Conservation (phyloP, 2,329 filamentous ascomycete genomes). For the Dothideomycetes sp. region DNA sequence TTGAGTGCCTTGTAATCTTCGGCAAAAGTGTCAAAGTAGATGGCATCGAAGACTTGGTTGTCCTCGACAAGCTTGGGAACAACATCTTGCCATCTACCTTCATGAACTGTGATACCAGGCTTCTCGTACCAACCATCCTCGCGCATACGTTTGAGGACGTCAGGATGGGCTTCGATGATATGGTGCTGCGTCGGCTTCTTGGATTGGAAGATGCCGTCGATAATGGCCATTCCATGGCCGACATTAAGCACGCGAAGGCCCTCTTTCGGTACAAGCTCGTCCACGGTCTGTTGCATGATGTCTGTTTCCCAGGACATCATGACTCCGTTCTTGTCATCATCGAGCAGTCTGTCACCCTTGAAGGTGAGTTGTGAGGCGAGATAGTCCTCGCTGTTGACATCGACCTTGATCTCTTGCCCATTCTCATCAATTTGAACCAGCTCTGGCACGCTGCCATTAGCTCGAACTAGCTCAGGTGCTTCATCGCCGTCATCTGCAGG, state of each 20-base stretch:
- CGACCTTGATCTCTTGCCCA: slow-evolving; percentile 13
- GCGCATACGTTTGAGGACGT: slow-evolving; percentile 33
- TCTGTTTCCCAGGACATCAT: slow-evolving; percentile 45
- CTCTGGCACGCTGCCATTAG: slow-evolving; percentile 15
- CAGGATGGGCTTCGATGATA: slow-evolving; percentile 42
- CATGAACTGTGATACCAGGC: slow-evolving; percentile 36
- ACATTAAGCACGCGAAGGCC: slow-evolving; percentile 38
- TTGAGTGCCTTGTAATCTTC: slow-evolving; percentile 83
- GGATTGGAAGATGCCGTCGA: slow-evolving; percentile 35
- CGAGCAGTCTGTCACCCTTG: slow-evolving; percentile 34
- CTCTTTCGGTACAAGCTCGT: slow-evolving; percentile 26
- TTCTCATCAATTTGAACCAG: slow-evolving; percentile 17
- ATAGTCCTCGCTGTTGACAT: slow-evolving; percentile 36
- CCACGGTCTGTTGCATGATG: slow-evolving; percentile 36
- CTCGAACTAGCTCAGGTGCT: slow-evolving; percentile 9
- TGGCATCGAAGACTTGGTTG: slow-evolving; percentile 33
- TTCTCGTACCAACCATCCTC: slow-evolving; percentile 38
- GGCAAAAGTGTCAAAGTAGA: slow-evolving; percentile 97
- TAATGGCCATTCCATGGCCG: slow-evolving; percentile 41
- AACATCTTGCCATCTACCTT: slow-evolving; percentile 39
- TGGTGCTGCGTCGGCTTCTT: slow-evolving; percentile 34
- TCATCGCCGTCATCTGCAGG: slow-evolving; percentile 5
- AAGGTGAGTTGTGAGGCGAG: slow-evolving; percentile 38
- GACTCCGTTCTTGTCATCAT: slow-evolving; percentile 38
- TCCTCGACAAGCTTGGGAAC: slow-evolving; percentile 33